A percentile compares a stretch with the other conserved stretches of the same genome.
These are phyloP conservation scores for Eucalyptus polyanthemos DNA, from an alignment of 345 rosid genomes.

Conservation along the genomic window DNA sequence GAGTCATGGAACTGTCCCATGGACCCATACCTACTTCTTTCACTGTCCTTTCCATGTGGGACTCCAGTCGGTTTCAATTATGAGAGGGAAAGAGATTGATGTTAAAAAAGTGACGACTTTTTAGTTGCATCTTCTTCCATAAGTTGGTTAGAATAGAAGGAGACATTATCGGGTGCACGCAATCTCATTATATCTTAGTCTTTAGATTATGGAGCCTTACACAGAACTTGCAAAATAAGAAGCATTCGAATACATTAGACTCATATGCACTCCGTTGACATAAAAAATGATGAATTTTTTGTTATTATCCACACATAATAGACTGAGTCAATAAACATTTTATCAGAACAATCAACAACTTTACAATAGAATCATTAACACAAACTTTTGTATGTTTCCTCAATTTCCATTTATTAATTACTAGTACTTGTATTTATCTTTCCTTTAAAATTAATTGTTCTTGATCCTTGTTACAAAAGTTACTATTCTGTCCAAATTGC, in stretches of 20 bases:
- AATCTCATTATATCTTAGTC: not conserved
- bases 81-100: not conserved
- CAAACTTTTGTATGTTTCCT: not conserved
- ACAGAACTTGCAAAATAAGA: not conserved
- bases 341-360: not conserved
- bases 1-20: not conserved
- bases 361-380: not conserved
- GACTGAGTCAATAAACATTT: not conserved
- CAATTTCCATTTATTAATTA: not conserved
- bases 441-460: not conserved
- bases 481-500: not conserved
- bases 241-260: not conserved
- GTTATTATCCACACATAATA: fast-evolving
- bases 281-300: not conserved
- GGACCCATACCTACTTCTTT: not conserved
- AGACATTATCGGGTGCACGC: not conserved
- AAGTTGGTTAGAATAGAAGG: not conserved
- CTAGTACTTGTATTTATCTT: not conserved
- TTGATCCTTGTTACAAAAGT: not conserved
- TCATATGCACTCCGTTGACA: not conserved
- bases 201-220: not conserved
- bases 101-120: not conserved
- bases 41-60: not conserved
- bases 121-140: not conserved
- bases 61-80: not conserved